These are phyloP conservation scores for Penicillium crystallinum DNA, from an alignment of 495 filamentous ascomycete species.

Conservation along the genomic window DNA sequence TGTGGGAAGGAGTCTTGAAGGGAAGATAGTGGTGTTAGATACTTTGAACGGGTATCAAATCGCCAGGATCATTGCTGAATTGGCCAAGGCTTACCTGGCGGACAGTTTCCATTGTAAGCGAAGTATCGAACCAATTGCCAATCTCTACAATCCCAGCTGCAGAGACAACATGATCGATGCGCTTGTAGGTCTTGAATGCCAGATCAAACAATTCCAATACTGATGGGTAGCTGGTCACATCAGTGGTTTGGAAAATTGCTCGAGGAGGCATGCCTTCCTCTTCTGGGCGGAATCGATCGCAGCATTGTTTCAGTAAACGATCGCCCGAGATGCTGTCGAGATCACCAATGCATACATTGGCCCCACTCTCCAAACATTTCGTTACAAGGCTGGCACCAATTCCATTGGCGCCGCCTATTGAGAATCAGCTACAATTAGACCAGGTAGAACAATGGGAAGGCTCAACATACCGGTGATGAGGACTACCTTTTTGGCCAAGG, in stretches of 20 bases:
- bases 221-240: conserved; percentile 44
- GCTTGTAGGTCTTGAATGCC: conserved; percentile 40
- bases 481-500: conserved; percentile 39
- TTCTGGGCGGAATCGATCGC: conserved; percentile 22
- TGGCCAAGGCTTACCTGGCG: conserved; percentile 24
- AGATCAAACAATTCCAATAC: conserved; percentile 41
- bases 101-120: conserved; percentile 29
- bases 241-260: conserved; percentile 34
- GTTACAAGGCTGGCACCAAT: conserved; percentile 50
- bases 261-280: conserved; percentile 20
- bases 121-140: conserved; percentile 43
- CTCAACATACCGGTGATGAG: conserved; percentile 40
- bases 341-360: conserved; percentile 44
- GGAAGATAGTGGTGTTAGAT: conserved; percentile 19
- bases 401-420: conserved; percentile 47
- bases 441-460: neutral
- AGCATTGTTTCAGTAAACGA: conserved; percentile 18
- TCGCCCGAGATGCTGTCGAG: conserved; percentile 30
- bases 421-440: neutral
- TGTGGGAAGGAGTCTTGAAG: conserved; percentile 37
- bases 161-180: conserved; percentile 49
- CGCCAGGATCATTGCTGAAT: neutral
- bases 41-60: neutral
- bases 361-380: conserved; percentile 40
- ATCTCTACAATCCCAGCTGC: conserved; percentile 47